Conservation (phyloP, 345 rosid genomes). For the Melaleuca alternifolia region DNA sequence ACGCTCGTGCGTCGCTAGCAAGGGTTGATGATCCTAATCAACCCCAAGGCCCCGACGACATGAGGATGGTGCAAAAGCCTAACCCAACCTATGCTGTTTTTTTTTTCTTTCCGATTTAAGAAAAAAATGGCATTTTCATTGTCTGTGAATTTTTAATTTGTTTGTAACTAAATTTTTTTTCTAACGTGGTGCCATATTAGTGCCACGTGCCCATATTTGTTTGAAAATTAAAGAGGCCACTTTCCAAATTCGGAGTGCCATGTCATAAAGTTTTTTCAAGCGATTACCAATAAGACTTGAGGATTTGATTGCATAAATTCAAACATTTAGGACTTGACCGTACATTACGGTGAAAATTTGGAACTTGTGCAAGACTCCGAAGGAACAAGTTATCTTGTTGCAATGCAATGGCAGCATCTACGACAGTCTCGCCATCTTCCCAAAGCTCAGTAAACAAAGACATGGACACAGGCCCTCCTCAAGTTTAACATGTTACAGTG, state of each 20-base stretch:
- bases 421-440: not conserved
- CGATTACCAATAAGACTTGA: not conserved
- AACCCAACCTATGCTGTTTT: not conserved
- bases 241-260: fast-evolving
- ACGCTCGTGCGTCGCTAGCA: not conserved
- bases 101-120: not conserved
- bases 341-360: not conserved
- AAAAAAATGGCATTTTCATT: not conserved
- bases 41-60: not conserved
- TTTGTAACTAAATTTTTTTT: not conserved
- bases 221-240: not conserved
- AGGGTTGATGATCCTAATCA: not conserved
- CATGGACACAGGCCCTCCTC: not conserved
- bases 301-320: not conserved
- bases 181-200: too few relatives aligned
- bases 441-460: not conserved
- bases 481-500: not conserved
- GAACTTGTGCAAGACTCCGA: not conserved
- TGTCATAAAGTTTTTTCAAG: not conserved
- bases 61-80: not conserved
- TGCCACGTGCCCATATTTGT: too few relatives aligned
- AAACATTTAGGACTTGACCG: not conserved
- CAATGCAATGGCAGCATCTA: not conserved
- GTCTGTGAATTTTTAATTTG: not conserved
- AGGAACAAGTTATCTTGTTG: not conserved